These are phyloP conservation scores for Rhynchospora pubera DNA, from an alignment of 176 grass and related monocot species.

Conservation along the genomic window DNA sequence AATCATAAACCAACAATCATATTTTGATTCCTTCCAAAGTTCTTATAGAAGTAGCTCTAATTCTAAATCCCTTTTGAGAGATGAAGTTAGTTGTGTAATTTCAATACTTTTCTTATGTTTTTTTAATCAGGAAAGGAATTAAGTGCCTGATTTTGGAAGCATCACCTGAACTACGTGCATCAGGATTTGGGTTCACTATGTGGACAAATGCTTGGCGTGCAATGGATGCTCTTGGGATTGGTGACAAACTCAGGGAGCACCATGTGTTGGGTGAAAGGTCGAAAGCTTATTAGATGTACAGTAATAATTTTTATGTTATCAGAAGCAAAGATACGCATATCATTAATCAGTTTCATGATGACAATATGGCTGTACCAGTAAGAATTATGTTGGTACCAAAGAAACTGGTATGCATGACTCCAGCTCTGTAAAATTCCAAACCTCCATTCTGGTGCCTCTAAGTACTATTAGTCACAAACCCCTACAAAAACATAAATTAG, in stretches of 20 bases:
- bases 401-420: neutral
- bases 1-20: neutral
- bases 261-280: constrained; percentile 31
- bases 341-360: too few species aligned
- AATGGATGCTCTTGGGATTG: constrained; percentile 58
- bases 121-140: constrained; percentile 49
- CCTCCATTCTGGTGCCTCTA: neutral
- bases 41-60: neutral
- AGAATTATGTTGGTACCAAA: neutral
- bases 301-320: neutral
- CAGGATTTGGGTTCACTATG: constrained; percentile 46
- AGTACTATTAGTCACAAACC: neutral
- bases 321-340: neutral
- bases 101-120: neutral
- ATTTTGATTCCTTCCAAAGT: neutral
- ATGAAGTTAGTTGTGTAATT: neutral
- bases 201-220: constrained; percentile 69
- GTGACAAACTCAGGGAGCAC: constrained; percentile 48
- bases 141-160: constrained; percentile 70
- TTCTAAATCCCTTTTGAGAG: neutral
- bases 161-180: constrained; percentile 44
- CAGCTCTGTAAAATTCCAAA: neutral
- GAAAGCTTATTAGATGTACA: neutral
- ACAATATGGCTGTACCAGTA: neutral
- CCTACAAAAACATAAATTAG: neutral